phyloP scores from a whole-genome alignment of 2,329 filamentous ascomycete species.

The Colletotrichum siamense region DNA sequence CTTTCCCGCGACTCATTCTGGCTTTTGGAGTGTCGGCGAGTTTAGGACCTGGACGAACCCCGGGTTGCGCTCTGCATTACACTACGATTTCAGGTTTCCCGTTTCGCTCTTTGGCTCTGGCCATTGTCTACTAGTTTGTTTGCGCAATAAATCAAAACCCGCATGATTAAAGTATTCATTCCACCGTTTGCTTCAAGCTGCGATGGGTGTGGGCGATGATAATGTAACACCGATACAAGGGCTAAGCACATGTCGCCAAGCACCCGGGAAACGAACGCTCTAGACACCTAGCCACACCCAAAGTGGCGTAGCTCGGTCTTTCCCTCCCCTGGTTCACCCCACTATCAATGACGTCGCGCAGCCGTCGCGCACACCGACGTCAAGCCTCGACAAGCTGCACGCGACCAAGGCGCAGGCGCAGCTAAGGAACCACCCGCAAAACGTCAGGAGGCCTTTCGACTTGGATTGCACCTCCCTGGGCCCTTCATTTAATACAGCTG shows the following conservation, averaged over 20 bases:
- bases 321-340: background rate
- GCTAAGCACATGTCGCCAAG: conserved; percentile 14
- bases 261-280: background rate
- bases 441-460: conserved; percentile 2
- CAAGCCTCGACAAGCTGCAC: conserved; percentile 7
- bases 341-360: conserved; percentile 19
- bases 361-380: background rate
- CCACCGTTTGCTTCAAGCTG: background rate
- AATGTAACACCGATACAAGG: background rate
- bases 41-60: conserved; percentile 6
- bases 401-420: conserved; percentile 18
- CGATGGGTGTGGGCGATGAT: background rate
- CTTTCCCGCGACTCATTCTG: conserved; percentile 13
- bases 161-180: background rate
- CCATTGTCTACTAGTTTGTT: conserved; percentile 14
- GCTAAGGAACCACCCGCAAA: background rate
- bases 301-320: conserved; percentile 11
- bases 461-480: background rate
- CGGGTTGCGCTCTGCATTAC: conserved; percentile 13
- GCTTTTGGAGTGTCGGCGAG: conserved; percentile 22
- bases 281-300: conserved; percentile 18
- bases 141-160: conserved; percentile 11
- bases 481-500: background rate
- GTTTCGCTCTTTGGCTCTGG: conserved; percentile 6
- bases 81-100: conserved; percentile 21